Conservation (phyloP, 192 early-diverging fungal species). For the Rhizoclosmatium sp. region DNA sequence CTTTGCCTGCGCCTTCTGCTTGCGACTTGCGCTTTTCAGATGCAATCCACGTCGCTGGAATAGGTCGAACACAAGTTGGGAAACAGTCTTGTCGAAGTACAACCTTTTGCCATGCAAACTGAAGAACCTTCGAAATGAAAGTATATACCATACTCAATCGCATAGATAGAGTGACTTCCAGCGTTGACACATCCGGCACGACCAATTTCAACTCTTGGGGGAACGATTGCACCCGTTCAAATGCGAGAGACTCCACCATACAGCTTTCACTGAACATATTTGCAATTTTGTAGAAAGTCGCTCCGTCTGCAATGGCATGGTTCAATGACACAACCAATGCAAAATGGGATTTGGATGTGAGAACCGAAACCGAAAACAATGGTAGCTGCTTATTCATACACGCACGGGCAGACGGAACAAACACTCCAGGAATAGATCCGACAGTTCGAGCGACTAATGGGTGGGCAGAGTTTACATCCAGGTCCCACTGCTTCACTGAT, state of each 20-base stretch:
- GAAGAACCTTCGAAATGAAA: not conserved
- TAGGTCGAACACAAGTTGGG: not conserved
- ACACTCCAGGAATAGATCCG: not conserved
- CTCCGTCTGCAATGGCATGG: not conserved
- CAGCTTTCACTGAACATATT: not conserved
- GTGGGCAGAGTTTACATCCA: not conserved
- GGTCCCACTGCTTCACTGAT: too few species aligned
- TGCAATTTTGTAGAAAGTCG: not conserved
- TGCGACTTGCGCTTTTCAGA: not conserved
- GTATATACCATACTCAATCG: not conserved
- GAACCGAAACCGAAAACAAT: not conserved
- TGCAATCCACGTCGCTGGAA: not conserved
- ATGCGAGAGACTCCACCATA: not conserved
- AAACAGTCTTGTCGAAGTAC: not conserved
- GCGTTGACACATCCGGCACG: not conserved
- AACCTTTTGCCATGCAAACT: not conserved
- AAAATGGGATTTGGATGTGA: not conserved
- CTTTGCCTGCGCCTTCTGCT: not conserved
- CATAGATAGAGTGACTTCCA: not conserved
- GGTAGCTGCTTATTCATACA: not conserved
- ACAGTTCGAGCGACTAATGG: not conserved
- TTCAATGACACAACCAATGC: not conserved
- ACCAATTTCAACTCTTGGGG: not conserved
- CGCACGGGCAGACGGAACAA: not conserved
- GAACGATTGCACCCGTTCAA: not conserved